Evolutionary conservation across 257 asterid genomes (phyloP), one percentile per base, ranked within the genome.

Genomic region (Eucommia ulmoides): DNA sequence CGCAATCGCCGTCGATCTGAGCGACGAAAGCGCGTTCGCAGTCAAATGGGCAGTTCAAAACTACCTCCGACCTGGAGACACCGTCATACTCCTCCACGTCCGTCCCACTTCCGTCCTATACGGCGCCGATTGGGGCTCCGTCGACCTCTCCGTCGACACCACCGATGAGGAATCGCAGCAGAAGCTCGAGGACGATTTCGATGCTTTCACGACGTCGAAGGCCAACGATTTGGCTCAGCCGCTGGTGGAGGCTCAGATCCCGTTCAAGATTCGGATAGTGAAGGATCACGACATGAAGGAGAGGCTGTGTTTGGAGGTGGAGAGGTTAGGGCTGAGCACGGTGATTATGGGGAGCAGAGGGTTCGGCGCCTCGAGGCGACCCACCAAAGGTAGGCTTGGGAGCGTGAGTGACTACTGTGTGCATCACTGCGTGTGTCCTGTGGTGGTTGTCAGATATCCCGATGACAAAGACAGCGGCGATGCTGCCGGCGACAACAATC

Each of bases 311-410:
- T n/a, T n/a, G n/a, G n/a, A n/a, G n/a, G n/a, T n/a, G n/a, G n/a
- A n/a, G n/a, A n/a, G n/a, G n/a, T 63, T 82, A 14, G 89, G 89
- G 22, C 59, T 83, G 58, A 74, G 87, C 58, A 82, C 91, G 22
- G 84, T 83, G 35, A 75, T 83, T 21, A 83, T 83, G 94, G 94
- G 94, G 60, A 83, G 94, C 47, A 52, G 93, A 19, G 93, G 93
- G 23, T 76, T 82, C 41, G 93, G 93, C 4, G 88, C 88, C 5
- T 65, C 81, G 3, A 72, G 70, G 74, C 71, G 75, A 53, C 63
- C 56, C 21, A 65, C 74, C 19, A 76, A 77, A 65, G 89, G 89
- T 58, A 72, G 83, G 74, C 73, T 82, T 38, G 93, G 93, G 47
- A 82, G 89, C 61, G 89, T 82, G 24, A 82, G 89, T 56, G 93